Evolutionary conservation across 495 filamentous ascomycete genomes (phyloP).

Genomic region (Cercophora samala): DNA sequence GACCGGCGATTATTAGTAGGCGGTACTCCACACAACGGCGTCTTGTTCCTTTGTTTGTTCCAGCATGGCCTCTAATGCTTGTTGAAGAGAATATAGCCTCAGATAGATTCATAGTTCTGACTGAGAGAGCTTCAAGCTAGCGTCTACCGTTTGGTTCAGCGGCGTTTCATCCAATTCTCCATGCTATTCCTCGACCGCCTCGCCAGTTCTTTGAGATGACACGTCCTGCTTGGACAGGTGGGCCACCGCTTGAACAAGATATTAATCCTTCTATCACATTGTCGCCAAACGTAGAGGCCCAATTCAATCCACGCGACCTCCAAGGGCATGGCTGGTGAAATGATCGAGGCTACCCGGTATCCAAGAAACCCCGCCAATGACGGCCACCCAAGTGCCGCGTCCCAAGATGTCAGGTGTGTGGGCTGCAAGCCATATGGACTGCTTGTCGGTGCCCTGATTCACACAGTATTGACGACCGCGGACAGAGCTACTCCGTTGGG

Average conservation of each 20-base stretch:
- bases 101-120: too few relatives aligned
- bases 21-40: neutral
- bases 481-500: constrained; percentile 15
- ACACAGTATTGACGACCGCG: constrained; percentile 4
- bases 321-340: neutral
- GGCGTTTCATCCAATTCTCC: too few relatives aligned
- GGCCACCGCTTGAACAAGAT: too few relatives aligned
- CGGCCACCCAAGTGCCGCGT: neutral
- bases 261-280: too few relatives aligned
- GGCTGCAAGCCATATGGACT: neutral
- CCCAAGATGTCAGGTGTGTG: neutral
- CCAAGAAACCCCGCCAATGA: neutral
- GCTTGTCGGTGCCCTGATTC: neutral
- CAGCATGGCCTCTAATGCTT: neutral
- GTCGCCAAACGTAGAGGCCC: neutral
- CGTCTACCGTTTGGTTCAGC: too few relatives aligned
- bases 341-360: neutral
- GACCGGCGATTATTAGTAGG: neutral
- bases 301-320: too few relatives aligned
- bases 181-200: too few relatives aligned
- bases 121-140: too few relatives aligned
- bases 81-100: too few relatives aligned
- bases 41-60: neutral
- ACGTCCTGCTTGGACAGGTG: too few relatives aligned
- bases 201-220: too few relatives aligned